phyloP scores from a whole-genome alignment of 805 yeast genomes.

The Candida patagonica region DNA sequence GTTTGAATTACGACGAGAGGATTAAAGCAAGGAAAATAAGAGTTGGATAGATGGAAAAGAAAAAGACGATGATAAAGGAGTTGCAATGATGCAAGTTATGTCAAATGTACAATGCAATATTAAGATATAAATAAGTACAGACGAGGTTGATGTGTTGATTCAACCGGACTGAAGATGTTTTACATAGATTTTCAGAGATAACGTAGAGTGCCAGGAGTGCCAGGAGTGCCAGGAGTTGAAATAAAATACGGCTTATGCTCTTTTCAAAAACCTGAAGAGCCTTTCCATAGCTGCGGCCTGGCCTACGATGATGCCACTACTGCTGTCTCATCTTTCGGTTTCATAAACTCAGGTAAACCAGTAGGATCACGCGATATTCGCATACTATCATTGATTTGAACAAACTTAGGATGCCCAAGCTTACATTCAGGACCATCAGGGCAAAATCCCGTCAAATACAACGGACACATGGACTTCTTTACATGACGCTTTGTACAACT shows the following conservation, averaged over 20 bases:
- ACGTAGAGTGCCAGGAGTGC: not conserved
- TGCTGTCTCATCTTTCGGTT: too few species aligned
- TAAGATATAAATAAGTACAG: too few species aligned
- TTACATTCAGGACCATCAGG: constrained; percentile 76
- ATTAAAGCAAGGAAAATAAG: constrained; percentile 17
- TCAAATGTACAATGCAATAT: too few species aligned
- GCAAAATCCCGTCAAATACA: constrained; percentile 84
- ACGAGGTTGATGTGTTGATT: too few species aligned
- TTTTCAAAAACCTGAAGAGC: too few species aligned
- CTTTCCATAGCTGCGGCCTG: too few species aligned
- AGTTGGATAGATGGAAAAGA: constrained; percentile 5
- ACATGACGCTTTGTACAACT: constrained; percentile 74
- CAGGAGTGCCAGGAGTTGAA: not conserved
- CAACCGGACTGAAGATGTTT: too few species aligned
- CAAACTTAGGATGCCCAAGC: constrained; percentile 73
- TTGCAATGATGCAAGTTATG: not conserved
- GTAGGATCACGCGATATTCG: constrained; percentile 26
- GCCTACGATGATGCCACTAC: too few species aligned
- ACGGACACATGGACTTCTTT: constrained; percentile 64
- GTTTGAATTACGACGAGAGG: constrained; percentile 67
- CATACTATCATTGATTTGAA: constrained; percentile 30
- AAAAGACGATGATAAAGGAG: not conserved
- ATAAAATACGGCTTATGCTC: too few species aligned
- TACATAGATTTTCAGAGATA: not conserved
- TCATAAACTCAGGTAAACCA: constrained; percentile 6